These are phyloP conservation scores for Daldinia eschscholtzii DNA, from an alignment of 2,329 filamentous ascomycete genomes.

Conservation along the genomic window DNA sequence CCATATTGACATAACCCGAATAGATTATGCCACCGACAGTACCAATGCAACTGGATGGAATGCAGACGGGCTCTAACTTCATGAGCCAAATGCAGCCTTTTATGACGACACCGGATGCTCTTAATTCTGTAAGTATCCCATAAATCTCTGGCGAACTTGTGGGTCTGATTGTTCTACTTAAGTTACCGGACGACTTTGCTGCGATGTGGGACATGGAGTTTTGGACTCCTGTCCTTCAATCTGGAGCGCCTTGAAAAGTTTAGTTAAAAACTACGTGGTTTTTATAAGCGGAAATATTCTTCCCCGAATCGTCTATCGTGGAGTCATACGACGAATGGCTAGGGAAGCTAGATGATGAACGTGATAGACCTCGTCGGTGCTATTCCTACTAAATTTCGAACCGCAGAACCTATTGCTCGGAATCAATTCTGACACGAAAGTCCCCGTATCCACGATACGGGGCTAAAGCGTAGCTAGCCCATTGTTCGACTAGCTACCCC, in stretches of 20 bases:
- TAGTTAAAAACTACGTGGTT: not conserved
- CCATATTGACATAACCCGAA: constrained; percentile 18
- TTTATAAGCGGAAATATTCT: too few species aligned
- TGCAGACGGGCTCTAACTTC: constrained; percentile 41
- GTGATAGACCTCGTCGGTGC: not conserved
- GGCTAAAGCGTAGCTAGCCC: not conserved
- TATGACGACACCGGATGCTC: constrained; percentile 45
- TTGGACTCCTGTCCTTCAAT: constrained; percentile 48
- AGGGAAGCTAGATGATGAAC: not conserved
- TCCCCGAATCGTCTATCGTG: not conserved
- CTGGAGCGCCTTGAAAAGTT: constrained; percentile 26
- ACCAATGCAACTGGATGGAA: constrained; percentile 41
- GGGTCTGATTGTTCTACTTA: constrained; percentile 36
- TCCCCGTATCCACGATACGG: not conserved
- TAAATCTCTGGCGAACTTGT: not conserved
- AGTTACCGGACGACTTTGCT: constrained; percentile 49
- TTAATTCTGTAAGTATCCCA: constrained; percentile 44
- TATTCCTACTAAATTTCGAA: not conserved
- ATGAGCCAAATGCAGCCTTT: constrained; percentile 46
- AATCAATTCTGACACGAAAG: not conserved
- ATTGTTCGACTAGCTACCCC: not conserved
- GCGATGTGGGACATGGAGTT: constrained; percentile 51
- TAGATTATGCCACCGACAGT: constrained; percentile 42
- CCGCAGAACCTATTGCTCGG: not conserved
- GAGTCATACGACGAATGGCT: not conserved